These are phyloP conservation scores for Stereum hirsutum DNA, from an alignment of 1,284 basidiomycete species.

Conservation along the genomic window DNA sequence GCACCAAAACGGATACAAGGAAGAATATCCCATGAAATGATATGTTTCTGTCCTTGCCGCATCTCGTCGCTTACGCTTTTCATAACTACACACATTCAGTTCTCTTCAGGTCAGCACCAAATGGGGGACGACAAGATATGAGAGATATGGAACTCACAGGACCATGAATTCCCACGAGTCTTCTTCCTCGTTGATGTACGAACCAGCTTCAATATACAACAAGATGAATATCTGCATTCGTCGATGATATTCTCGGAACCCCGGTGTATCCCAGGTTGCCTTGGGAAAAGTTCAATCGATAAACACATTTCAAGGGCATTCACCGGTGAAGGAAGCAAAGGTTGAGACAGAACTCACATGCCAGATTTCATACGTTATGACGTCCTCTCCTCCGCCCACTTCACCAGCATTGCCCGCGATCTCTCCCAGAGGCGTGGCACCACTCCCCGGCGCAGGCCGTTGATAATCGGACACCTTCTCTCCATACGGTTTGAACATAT, in stretches of 20 bases:
- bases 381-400: constrained; percentile 27
- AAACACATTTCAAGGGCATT: neutral
- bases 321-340: no score
- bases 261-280: constrained; percentile 81
- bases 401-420: neutral
- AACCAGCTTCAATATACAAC: constrained; percentile 92
- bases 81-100: constrained; percentile 45
- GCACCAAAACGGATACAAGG: constrained; percentile 89
- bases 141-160: constrained; percentile 41
- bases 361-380: constrained; percentile 76
- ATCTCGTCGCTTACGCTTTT: constrained; percentile 63
- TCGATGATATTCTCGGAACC: constrained; percentile 90
- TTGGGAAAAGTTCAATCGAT: constrained; percentile 21
- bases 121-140: neutral
- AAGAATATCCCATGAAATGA: constrained; percentile 90
- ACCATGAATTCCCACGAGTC: constrained; percentile 84
- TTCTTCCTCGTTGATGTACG: constrained; percentile 87
- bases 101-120: neutral
- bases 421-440: no score
- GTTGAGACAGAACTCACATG: constrained; percentile 72
- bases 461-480: constrained; percentile 72
- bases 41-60: constrained; percentile 50
- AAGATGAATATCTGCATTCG: constrained; percentile 93
- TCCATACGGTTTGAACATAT: constrained; percentile 70
- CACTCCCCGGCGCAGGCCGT: constrained; percentile 30